These are phyloP conservation scores for Herpetomonas tarakana DNA, from an alignment of 208 protist species.

Conservation along the genomic window DNA sequence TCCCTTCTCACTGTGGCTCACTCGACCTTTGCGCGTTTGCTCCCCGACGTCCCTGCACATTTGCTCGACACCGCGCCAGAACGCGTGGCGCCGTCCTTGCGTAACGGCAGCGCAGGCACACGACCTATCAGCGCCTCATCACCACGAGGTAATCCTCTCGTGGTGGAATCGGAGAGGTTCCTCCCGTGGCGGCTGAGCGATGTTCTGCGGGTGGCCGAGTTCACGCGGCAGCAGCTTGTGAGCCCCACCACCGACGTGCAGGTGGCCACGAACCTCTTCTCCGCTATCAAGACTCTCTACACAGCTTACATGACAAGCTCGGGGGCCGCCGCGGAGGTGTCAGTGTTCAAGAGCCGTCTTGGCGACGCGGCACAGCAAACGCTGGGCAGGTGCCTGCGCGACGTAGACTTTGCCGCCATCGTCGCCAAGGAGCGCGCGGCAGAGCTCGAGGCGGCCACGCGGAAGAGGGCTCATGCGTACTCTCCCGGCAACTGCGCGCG, in stretches of 20 bases:
- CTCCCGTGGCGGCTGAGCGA: conserved; percentile 26
- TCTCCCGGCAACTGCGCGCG: background rate
- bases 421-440: background rate
- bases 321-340: background rate
- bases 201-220: conserved; percentile 33
- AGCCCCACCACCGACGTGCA: conserved; percentile 37
- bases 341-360: background rate
- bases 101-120: background rate
- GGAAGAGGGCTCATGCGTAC: background rate
- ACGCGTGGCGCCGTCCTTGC: no score
- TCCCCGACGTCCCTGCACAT: conserved; percentile 3
- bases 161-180: background rate
- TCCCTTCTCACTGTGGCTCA: conserved; percentile 54
- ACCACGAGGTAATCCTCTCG: background rate
- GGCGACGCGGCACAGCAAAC: background rate
- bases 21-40: conserved; percentile 11
- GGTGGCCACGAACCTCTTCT: conserved; percentile 31
- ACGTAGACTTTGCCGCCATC: background rate
- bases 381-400: background rate
- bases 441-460: background rate
- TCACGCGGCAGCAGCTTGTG: conserved; percentile 27
- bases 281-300: conserved; percentile 33
- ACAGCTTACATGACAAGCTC: conserved; percentile 12
- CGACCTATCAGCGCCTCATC: background rate
- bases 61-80: background rate